Evolutionary conservation across 495 filamentous ascomycete species (phyloP), one percentile per base, ranked within the genome.

Genomic region (Cercophora samala): DNA sequence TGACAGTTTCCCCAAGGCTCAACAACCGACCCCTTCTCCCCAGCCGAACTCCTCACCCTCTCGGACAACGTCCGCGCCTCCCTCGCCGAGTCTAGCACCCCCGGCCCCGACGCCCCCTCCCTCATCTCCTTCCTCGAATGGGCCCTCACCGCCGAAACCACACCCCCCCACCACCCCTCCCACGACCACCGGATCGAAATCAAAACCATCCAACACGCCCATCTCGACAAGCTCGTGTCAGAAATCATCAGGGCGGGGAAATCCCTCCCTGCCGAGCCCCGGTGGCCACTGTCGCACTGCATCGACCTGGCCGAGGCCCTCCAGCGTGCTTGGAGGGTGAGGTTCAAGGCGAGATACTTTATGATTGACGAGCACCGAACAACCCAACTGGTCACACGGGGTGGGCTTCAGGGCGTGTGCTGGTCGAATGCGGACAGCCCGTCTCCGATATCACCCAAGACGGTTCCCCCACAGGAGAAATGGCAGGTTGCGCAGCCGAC

Each of bases 151-250:
- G 74, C 76, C 22, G 78, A 80, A 53, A 46, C 37, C 37, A 56
- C 52, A 23, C 53, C 18, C 6, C n/a, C 53, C 53, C 37, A 17
- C 6, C 53, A 56, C 18, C 67, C 71, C n/a, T 55, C 60, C 9
- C 60, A 60, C 37, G 56, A 55, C 5, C 58, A 67, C 17, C 72
- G 70, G 18, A 62, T 70, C 21, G 66, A 74, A 15, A 70, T 77
- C 23, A 70, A 74, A 42, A 74, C 72, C 1, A 75, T 82, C 61
- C 76, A 74, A 64, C 26, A 69, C n/a, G 77, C 81, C 22, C 78
- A 73, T 4, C 76, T 82, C 0, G 81, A 83, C 65, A 81, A 79
- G 69, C 52, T 83, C 42, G 58, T 83, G 0, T 68, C 67, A 18
- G 78, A 80, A 17, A 69, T 83, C 3, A 63, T 76, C 4, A 9